Evolutionary conservation across 2,329 filamentous ascomycete species (phyloP).

Genomic region (Ophiostoma quercus): DNA sequence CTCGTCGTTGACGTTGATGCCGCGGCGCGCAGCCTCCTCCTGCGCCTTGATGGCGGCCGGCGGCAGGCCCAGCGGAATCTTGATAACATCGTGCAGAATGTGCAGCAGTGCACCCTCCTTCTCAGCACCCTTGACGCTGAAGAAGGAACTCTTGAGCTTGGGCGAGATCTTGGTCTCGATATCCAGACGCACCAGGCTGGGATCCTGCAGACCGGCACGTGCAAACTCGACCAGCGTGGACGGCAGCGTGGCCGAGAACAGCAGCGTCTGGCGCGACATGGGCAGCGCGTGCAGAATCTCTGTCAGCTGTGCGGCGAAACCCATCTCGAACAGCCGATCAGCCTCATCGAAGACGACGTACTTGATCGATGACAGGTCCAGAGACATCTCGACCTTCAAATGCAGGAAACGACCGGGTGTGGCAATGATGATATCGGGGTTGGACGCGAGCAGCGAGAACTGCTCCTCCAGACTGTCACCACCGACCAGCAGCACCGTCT

Average conservation of each 20-base stretch:
- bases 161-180: constrained; percentile 94
- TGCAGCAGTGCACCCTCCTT: constrained; percentile 91
- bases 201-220: constrained; percentile 85
- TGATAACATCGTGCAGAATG: constrained; percentile 84
- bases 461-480: constrained; percentile 95
- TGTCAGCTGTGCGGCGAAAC: constrained; percentile 85
- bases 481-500: constrained; percentile 84
- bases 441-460: constrained; percentile 84
- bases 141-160: constrained; percentile 92
- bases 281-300: constrained; percentile 91
- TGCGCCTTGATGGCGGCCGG: constrained; percentile 44
- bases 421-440: constrained; percentile 95
- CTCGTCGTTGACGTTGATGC: constrained; percentile 9
- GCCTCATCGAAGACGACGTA: constrained; percentile 98
- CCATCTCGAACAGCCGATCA: constrained; percentile 97
- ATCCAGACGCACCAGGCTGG: constrained; percentile 82
- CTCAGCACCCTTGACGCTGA: constrained; percentile 84
- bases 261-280: constrained; percentile 74
- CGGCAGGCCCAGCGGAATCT: constrained; percentile 69
- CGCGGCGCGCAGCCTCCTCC: neutral
- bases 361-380: constrained; percentile 83
- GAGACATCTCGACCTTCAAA: constrained; percentile 90
- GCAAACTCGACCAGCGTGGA: constrained; percentile 95
- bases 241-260: constrained; percentile 93
- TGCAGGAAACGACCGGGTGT: constrained; percentile 95